phyloP scores from a whole-genome alignment of 2,329 filamentous ascomycete genomes.

The Fusarium dlaminii region DNA sequence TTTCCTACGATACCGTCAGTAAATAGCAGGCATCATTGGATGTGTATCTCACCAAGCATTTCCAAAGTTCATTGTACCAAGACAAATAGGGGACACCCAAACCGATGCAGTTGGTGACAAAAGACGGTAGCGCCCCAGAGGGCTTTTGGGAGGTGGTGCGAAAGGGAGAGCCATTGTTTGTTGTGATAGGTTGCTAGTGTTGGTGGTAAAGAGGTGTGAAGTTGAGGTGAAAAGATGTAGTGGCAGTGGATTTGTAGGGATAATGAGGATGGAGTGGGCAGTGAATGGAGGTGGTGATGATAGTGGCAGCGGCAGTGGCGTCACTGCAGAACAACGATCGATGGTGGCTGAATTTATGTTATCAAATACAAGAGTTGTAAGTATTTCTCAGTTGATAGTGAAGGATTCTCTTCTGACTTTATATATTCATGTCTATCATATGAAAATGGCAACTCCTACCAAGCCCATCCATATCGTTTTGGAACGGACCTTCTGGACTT shows the following conservation, averaged over 20 bases:
- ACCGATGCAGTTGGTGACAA: constrained; percentile 72
- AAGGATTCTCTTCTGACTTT: neutral
- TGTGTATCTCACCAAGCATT: constrained; percentile 55
- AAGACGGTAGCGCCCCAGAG: constrained; percentile 71
- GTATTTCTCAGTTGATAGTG: neutral
- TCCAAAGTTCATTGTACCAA: constrained; percentile 74
- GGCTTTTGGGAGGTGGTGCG: constrained; percentile 64
- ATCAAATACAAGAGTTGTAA: neutral
- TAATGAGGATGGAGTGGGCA: neutral
- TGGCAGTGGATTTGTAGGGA: neutral
- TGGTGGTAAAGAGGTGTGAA: neutral
- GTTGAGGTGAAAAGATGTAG: neutral
- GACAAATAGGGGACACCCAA: constrained; percentile 72
- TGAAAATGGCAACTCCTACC: neutral
- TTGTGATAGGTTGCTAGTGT: neutral
- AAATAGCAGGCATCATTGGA: rapidly evolving
- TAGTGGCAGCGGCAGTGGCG: neutral
- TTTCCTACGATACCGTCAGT: constrained; percentile 50
- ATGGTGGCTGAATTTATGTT: neutral
- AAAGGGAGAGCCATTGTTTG: constrained; percentile 43
- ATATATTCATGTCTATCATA: neutral
- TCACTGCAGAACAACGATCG: neutral
- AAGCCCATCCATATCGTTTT: neutral
- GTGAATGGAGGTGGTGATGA: neutral
- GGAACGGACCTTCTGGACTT: constrained; percentile 4